phyloP scores from a whole-genome alignment of 805 yeast species.

The Pichia gijzeniarum region DNA sequence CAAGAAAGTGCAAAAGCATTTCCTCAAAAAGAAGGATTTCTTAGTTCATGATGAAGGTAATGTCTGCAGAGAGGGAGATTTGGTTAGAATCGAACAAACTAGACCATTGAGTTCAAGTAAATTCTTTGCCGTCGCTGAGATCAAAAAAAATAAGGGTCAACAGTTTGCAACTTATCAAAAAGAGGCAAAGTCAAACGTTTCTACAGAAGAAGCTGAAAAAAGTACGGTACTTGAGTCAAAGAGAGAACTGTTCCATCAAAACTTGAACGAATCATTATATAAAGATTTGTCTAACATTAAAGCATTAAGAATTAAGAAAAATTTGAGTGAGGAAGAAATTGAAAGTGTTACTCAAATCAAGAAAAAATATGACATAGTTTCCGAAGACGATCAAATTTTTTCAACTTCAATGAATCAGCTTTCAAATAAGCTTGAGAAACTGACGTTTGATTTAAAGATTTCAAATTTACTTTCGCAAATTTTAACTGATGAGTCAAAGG shows the following conservation, averaged over 20 bases:
- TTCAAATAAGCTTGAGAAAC: conserved; percentile 17
- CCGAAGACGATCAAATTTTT: conserved; percentile 23
- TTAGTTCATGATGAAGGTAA: conserved; percentile 92
- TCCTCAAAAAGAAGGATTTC: conserved; percentile 72
- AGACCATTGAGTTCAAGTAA: conserved; percentile 80
- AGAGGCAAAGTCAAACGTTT: conserved; percentile 63
- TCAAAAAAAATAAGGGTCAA: conserved; percentile 83
- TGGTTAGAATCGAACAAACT: conserved; percentile 86
- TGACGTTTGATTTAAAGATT: conserved; percentile 19
- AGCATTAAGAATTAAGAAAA: conserved; percentile 15
- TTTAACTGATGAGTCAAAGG: conserved; percentile 23
- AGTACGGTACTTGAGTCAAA: conserved; percentile 48
- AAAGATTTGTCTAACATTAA: conserved; percentile 25
- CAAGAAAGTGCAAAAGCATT: conserved; percentile 64
- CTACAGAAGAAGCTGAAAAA: conserved; percentile 56
- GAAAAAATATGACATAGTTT: conserved; percentile 25
- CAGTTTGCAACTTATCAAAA: conserved; percentile 76
- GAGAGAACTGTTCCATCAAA: conserved; percentile 31
- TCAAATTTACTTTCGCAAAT: conserved; percentile 15
- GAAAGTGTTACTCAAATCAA: conserved; percentile 33
- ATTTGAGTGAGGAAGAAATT: conserved; percentile 27
- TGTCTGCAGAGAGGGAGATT: conserved; percentile 89
- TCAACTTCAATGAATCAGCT: conserved; percentile 22
- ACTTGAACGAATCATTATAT: conserved; percentile 22
- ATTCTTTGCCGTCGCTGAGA: conserved; percentile 87